Percentiles rank a stretch among this genome's conserved stretches.
Conservation (phyloP, 2,329 filamentous ascomycete genomes). For the Diaporthe batatas region DNA sequence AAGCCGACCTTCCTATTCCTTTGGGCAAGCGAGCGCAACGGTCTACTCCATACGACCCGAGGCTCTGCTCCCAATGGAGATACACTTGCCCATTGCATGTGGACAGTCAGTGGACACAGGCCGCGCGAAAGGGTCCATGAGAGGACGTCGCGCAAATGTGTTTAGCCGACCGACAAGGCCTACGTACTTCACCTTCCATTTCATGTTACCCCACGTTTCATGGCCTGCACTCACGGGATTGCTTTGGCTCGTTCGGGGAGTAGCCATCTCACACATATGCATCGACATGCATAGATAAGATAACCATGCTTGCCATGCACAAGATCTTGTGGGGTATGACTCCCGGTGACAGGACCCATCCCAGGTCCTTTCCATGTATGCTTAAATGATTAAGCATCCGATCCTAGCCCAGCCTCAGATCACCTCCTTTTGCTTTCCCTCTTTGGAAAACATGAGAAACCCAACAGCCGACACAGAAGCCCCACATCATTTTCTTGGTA, state of each 20-base stretch:
- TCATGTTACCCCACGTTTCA: too few relatives aligned
- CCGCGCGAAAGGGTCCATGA: background rate
- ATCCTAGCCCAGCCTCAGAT: background rate
- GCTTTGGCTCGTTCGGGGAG: background rate
- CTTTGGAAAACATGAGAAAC: background rate
- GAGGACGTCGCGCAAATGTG: background rate
- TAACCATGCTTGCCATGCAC: background rate
- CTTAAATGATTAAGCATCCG: constrained; percentile 14
- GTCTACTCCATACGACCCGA: background rate
- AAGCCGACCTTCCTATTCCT: too few relatives aligned
- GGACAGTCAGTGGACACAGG: too few relatives aligned
- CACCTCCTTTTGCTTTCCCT: constrained; percentile 12
- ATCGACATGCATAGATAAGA: background rate
- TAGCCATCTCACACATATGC: background rate
- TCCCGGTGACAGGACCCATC: background rate
- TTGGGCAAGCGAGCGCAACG: background rate
- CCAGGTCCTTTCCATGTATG: background rate
- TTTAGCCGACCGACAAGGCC: background rate
- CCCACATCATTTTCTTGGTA: constrained; percentile 16
- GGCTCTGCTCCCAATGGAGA: background rate
- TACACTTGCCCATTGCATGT: background rate
- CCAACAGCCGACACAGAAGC: background rate
- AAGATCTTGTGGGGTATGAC: background rate
- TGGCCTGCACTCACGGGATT: background rate
- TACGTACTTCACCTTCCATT: background rate